phyloP scores from a whole-genome alignment of 768 basidiomycete species.

The Leccinum disarticulatum region DNA sequence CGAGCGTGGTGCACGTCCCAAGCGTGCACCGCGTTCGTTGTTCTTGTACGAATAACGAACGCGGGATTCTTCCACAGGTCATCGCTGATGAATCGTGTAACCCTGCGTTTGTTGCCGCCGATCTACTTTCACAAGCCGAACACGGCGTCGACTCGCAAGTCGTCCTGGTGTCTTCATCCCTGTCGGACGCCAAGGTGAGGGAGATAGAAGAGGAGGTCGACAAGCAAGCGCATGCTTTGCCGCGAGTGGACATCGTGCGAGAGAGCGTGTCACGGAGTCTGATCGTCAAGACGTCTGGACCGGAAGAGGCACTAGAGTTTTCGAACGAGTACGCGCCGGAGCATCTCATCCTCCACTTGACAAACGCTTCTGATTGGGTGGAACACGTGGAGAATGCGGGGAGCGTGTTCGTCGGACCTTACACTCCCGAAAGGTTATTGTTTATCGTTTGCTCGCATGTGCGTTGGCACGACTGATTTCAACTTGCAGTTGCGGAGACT shows the following conservation, averaged over 20 bases:
- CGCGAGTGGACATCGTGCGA: conserved; percentile 87
- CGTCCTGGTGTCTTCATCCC: conserved; percentile 80
- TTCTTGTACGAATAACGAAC: conserved; percentile 37
- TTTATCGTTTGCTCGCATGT: conserved; percentile 10
- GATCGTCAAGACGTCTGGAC: conserved; percentile 68
- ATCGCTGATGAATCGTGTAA: conserved; percentile 88
- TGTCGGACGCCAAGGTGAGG: conserved; percentile 60
- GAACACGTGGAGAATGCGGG: conserved; percentile 84
- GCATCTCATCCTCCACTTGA: conserved; percentile 90
- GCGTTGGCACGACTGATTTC: conserved; percentile 6
- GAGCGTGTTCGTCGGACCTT: conserved; percentile 94
- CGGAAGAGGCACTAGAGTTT: conserved; percentile 81
- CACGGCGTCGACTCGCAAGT: conserved; percentile 99
- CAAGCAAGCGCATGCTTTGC: conserved; percentile 78
- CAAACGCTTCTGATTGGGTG: conserved; percentile 65
- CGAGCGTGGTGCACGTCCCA: conserved; percentile 61
- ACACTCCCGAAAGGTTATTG: conserved; percentile 88
- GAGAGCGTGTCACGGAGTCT: conserved; percentile 89
- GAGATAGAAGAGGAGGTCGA: conserved; percentile 86
- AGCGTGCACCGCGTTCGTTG: conserved; percentile 48
- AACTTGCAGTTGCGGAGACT: conserved; percentile 84
- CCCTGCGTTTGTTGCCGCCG: conserved; percentile 92
- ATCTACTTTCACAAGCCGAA: conserved; percentile 96
- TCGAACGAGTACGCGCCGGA: conserved; percentile 99
- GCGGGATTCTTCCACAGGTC: conserved; percentile 54